These are phyloP conservation scores for Syncephalastrum contaminatum DNA, from an alignment of 371 early-diverging fungal genomes.

Conservation along the genomic window DNA sequence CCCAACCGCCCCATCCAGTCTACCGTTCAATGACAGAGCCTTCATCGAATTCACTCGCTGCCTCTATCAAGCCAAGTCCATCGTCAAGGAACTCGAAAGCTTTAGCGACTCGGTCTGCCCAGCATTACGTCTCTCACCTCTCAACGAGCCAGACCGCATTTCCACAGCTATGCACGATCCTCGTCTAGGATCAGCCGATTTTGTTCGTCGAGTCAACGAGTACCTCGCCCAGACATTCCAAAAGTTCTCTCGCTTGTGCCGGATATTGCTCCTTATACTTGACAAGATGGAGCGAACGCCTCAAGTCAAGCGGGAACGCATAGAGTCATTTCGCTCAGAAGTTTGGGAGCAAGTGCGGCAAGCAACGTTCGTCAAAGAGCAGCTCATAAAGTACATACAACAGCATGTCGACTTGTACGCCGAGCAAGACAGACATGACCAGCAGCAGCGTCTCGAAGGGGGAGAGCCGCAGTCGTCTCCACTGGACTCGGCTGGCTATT, in stretches of 20 bases:
- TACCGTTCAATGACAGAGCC: constrained; percentile 18
- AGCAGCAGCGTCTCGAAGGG: too few species aligned
- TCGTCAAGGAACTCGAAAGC: constrained; percentile 34
- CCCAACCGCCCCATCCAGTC: constrained; percentile 8
- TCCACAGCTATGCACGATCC: constrained; percentile 19
- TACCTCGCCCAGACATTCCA: constrained; percentile 40
- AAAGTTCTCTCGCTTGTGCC: constrained; percentile 39
- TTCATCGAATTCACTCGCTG: constrained; percentile 47
- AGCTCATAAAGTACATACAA: constrained; percentile 24
- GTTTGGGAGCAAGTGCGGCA: constrained; percentile 35
- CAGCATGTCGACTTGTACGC: constrained; percentile 13
- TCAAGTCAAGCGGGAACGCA: constrained; percentile 28
- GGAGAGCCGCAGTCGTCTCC: too few species aligned
- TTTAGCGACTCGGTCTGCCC: constrained; percentile 39
- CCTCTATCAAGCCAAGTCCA: constrained; percentile 43
- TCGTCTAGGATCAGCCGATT: constrained; percentile 13
- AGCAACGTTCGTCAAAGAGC: constrained; percentile 30
- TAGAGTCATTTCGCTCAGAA: constrained; percentile 38
- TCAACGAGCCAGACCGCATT: constrained; percentile 7
- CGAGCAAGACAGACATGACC: too few species aligned
- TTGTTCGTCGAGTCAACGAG: constrained; percentile 30
- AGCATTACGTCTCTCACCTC: constrained; percentile 19
- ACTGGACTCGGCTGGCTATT: too few species aligned
- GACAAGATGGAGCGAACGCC: constrained; percentile 30
- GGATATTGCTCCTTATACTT: constrained; percentile 30